phyloP scores from a whole-genome alignment of 257 asterid genomes.

The Solanum stenotomum region DNA sequence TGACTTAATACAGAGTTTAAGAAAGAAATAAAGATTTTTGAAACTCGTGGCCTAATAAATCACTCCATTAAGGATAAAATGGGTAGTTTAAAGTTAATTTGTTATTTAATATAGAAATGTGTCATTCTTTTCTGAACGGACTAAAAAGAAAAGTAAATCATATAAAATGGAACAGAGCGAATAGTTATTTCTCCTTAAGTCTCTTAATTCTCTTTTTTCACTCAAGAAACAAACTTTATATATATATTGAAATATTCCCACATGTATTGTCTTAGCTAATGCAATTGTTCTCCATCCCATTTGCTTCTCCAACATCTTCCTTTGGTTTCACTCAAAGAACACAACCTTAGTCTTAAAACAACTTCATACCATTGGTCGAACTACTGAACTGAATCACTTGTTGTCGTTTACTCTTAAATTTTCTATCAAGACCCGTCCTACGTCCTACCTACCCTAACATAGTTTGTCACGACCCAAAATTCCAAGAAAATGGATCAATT shows the following conservation, averaged over 20 bases:
- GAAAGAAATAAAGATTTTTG: too few species aligned
- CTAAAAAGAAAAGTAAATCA: too few species aligned
- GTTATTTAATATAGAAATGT: too few species aligned
- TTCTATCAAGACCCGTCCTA: neutral
- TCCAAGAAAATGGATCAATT: constrained; percentile 28
- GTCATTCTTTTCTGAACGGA: accelerated
- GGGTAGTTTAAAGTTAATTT: accelerated
- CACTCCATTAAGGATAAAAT: neutral
- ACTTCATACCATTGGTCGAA: neutral
- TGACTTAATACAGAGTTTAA: accelerated
- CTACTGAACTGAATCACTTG: neutral
- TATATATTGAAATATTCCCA: neutral
- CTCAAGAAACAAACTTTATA: neutral
- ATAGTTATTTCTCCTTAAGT: neutral
- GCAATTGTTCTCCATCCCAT: constrained; percentile 7
- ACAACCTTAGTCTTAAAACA: neutral
- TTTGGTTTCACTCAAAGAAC: constrained; percentile 37
- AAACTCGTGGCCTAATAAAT: too few species aligned
- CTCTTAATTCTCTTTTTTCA: neutral
- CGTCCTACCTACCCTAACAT: neutral
- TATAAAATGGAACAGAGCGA: accelerated
- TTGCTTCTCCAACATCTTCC: constrained; percentile 13
- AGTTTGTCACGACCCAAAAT: neutral
- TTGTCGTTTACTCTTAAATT: neutral
- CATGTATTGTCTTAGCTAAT: neutral